phyloP scores from a whole-genome alignment of 441 rosid species.

The Erodium moschatum region DNA sequence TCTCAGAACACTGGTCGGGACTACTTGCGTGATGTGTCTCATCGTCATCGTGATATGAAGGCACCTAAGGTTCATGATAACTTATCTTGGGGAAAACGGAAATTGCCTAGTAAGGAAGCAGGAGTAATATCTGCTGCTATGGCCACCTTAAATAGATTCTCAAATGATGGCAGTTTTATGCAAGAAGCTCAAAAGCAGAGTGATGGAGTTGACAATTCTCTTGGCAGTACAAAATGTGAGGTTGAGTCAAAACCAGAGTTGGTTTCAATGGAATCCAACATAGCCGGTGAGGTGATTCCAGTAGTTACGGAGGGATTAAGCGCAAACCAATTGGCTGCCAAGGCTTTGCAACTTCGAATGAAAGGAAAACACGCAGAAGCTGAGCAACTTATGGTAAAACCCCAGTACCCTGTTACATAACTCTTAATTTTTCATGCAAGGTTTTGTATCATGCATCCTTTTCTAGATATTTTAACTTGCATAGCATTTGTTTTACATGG shows the following conservation, averaged over 20 bases:
- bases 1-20: constrained; percentile 38
- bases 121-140: constrained; percentile 41
- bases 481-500: not conserved
- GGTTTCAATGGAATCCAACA: constrained; percentile 19
- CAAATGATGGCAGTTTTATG: constrained; percentile 73
- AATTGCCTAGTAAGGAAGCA: constrained; percentile 42
- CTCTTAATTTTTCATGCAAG: not conserved
- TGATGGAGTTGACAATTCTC: constrained; percentile 25
- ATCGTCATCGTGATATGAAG: constrained; percentile 46
- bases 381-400: constrained; percentile 54
- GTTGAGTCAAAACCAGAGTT: constrained; percentile 22
- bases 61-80: constrained; percentile 57
- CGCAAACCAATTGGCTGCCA: constrained; percentile 75
- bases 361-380: constrained; percentile 84
- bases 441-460: not conserved
- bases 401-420: not conserved
- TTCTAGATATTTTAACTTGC: not conserved
- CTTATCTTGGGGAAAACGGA: constrained; percentile 66
- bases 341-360: constrained; percentile 75
- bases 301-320: constrained; percentile 35
- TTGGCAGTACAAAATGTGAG: constrained; percentile 21
- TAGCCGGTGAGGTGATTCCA: constrained; percentile 23
- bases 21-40: constrained; percentile 52
- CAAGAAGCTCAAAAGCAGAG: constrained; percentile 36
- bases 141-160: constrained; percentile 53